These are phyloP conservation scores for Verticillium albo-atrum DNA, from an alignment of 2,329 filamentous ascomycete genomes.

Conservation along the genomic window DNA sequence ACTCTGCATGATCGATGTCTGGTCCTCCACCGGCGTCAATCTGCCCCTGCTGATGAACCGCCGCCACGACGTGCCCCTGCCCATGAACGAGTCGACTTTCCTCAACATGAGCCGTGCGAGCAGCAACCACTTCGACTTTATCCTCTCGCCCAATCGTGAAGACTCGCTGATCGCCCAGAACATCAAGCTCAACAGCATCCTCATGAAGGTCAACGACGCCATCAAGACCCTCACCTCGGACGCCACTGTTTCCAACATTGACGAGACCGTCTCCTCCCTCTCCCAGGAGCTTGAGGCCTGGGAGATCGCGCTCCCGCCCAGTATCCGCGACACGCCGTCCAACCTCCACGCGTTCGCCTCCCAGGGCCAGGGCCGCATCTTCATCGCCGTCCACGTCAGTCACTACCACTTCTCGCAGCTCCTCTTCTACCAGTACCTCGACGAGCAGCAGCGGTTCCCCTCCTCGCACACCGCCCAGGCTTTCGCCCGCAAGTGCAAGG, in stretches of 20 bases:
- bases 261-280: conserved; percentile 22
- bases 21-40: conserved; percentile 17
- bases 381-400: conserved; percentile 39
- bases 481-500: conserved; percentile 34
- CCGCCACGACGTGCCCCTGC: conserved; percentile 21
- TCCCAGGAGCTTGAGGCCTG: conserved; percentile 28
- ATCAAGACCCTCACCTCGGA: conserved; percentile 13
- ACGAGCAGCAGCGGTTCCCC: conserved; percentile 19
- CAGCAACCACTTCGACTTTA: conserved; percentile 14
- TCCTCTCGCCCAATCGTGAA: conserved; percentile 12
- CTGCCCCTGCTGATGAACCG: conserved; percentile 15
- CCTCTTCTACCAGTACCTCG: conserved; percentile 42
- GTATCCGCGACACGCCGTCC: conserved; percentile 29
- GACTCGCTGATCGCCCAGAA: conserved; percentile 16
- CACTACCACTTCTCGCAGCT: conserved; percentile 42
- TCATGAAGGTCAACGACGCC: conserved; percentile 33
- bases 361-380: conserved; percentile 34
- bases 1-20: conserved; percentile 17
- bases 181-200: conserved; percentile 23
- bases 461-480: conserved; percentile 5
- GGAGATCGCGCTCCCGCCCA: conserved; percentile 25
- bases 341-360: conserved; percentile 32
- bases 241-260: conserved; percentile 18
- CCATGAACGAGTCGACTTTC: conserved; percentile 30
- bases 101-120: conserved; percentile 16